Evolutionary conservation across 2,329 filamentous ascomycete species (phyloP), one percentile per base, ranked within the genome.

Genomic region (Pestalotiopsis sp.): DNA sequence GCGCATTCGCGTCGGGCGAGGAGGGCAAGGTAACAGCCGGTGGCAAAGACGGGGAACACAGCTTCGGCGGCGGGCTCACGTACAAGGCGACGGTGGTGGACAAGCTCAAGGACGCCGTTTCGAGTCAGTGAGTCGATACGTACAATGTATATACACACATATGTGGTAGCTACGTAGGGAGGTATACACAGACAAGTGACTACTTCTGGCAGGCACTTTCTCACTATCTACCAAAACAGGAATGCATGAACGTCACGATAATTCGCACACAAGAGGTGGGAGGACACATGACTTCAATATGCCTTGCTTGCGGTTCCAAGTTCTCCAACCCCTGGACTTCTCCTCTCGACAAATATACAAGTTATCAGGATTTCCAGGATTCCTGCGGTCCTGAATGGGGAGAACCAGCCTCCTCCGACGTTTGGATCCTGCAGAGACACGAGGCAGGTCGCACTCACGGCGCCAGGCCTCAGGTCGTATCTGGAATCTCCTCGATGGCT

Each of bases 1-100:
- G 93, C 79, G 93, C 92, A 1, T 92, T 89, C 77, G 83, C 85
- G 73, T 84, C 79, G 2, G 85, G 84, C 4, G 80, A 68, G 2
- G 80, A 83, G 71, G 85, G 86, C 0, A 76, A 78, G 73, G 78
- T 87, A 17, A 80, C 80, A 6, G 73, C 75, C 1, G 84, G 83
- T 3, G 84, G 84, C 0, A 73, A 78, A 72, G 86, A 86, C 66
- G 85, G 84, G 70, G 80, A 84, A 74, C 70, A 79, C 67, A 85
- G 84, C 72, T 87, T 83, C 68, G 85, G 85, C 12, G 85, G 85
- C 9, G 85, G 86, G 2, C 69, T 87, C 76, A 86, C 83, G 2
- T 85, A 83, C 63, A 86, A 85, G 77, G 68, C 75, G 27, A 56
- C 39, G 3, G 72, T 70, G 59, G 67, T 66, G 60, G 71, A 73